Evolutionary conservation across 805 yeast genomes (phyloP), one percentile per base, ranked within the genome.

Genomic region (Scheffersomyces stipitis): DNA sequence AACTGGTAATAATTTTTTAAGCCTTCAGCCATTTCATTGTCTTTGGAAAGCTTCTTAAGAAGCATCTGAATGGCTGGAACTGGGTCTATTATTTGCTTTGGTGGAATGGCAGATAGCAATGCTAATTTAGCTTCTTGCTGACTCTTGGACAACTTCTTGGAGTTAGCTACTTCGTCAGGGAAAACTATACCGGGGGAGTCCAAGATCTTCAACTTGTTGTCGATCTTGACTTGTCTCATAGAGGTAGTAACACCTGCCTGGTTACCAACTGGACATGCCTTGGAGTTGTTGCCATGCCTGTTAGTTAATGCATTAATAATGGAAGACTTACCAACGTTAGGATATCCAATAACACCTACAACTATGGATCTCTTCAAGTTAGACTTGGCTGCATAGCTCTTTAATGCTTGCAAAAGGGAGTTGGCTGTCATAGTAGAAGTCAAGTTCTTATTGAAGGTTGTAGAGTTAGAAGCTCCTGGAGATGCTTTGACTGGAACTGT

Each of bases 111-210:
- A 48, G 88, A 88, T 46, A 93, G 69, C 40, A 93, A 73, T 4
- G 93, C 86, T 45, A 93, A 72, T 54, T 91, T 86, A n/a, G 98
- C 95, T 54, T 84, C 86, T 59, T 83, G 87, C 46, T 83, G 86
- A 16, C 68, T 60, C 53, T 75, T 81, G 40, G 69, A 61, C 45
- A 67, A 67, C 49, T 71, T 75, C 49, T 71, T 73, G 33, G 53
- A 50, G 30, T 46, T 47, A 28, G 54, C 36, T 20, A 65, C 34
- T 43, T 67, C 76, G 47, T 78, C 83, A 34, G 98, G 98, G 80
- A 93, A 91, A 28, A 93, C 96, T 44, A 91, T 93, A 58, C 99
- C 99, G 35, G 99, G 99, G 37, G 96, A 87, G 64, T 91, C 99
- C 55, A 91, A 73, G 46, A 91, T 75, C 62, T 85, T 87, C 51